Base-by-base conservation (phyloP, 805 yeast species). In the Kregervanrija delftensis region DNA sequence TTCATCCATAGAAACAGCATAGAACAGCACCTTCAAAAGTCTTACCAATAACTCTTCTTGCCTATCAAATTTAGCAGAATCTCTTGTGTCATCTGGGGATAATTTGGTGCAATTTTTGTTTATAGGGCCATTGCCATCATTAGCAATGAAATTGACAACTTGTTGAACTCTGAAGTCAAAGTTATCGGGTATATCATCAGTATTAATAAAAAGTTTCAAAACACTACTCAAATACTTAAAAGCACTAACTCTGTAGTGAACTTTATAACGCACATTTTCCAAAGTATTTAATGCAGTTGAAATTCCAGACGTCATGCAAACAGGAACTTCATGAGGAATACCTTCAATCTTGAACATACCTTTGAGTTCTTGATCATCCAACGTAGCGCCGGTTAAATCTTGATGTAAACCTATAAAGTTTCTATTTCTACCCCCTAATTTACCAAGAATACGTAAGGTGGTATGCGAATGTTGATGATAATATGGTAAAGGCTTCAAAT, bases 401-500 rank as follows among this genome's bases (percentile, higher is more conserved):
- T 76, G 67, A 35, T 90, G 88, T 2, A 95, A 84, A 45, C 79
- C 79, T 55, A 93, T 73, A 59, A 88, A 87, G 42, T 83, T 81
- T 54, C 96, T 81, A 56, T 93, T 93, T 58, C 99, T 77, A 2
- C 99, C 99, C 34, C 99, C 99, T 13, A 93, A 69, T 60, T 95
- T 93, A 41, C 99, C 99, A 42, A 93, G 68, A 34, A 93, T 88
- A 49, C 98, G 74, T 45, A 93, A 81, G 0, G 98, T 90, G 0
- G 96, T 88, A 60, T 93, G 99, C 13, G 96, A 84, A 53, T 90
- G 96, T 52, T 88, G 95, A 55, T 93, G 98, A 53, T 86, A 87
- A 60, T 88, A 89, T 0, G 99, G 98, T 33, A 90, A 74, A 1
- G 99, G 99, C 56, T 81, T 81, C 52, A 93, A 65, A 54, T 91